Conservation (phyloP, 768 basidiomycete genomes). For the Hirschioporus abietinus region DNA sequence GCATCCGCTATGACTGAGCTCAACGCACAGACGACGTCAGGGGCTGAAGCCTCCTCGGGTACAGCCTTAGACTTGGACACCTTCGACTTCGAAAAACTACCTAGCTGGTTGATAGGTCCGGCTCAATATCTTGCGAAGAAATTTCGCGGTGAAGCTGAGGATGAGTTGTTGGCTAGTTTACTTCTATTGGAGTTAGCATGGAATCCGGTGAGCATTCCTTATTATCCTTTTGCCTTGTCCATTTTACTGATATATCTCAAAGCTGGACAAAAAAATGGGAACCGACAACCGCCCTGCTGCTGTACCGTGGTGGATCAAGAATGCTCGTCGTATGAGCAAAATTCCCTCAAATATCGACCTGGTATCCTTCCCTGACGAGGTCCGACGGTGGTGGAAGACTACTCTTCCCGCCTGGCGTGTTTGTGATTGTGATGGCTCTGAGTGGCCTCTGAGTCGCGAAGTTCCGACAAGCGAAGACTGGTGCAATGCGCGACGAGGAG, state of each 20-base stretch:
- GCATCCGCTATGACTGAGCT: too few relatives aligned
- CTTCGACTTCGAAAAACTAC: not conserved
- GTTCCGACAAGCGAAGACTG: not conserved
- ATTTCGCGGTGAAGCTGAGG: not conserved
- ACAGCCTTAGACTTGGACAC: not conserved
- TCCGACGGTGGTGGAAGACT: not conserved
- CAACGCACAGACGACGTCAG: not conserved
- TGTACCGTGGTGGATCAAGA: not conserved
- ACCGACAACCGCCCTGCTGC: not conserved
- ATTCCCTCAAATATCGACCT: not conserved
- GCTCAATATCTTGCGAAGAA: not conserved
- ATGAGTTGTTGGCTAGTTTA: not conserved
- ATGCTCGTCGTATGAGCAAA: not conserved
- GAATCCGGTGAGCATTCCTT: not conserved
- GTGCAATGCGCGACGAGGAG: not conserved
- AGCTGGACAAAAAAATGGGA: not conserved
- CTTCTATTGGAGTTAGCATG: not conserved
- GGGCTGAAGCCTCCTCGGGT: too few relatives aligned
- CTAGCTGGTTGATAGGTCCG: not conserved
- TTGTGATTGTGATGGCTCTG: not conserved
- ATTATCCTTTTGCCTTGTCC: not conserved
- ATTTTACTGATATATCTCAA: not conserved
- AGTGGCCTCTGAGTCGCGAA: not conserved
- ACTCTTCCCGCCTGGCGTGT: not conserved
- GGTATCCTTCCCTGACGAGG: not conserved